These are phyloP conservation scores for Pythium aristosporum DNA, from an alignment of 352 stramenopile genomes.

Conservation along the genomic window DNA sequence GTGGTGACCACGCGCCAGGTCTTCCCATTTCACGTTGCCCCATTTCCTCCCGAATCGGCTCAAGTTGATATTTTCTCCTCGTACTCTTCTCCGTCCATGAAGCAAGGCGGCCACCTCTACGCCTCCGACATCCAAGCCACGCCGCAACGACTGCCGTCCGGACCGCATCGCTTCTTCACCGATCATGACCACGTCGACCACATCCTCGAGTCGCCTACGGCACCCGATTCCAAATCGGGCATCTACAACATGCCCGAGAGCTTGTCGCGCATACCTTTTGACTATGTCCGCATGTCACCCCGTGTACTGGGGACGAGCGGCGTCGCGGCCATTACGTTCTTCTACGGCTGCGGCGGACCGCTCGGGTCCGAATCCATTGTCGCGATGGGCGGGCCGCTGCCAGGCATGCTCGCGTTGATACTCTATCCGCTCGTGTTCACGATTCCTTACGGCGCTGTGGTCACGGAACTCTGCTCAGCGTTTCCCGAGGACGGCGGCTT, in stretches of 20 bases:
- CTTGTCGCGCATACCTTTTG: slow-evolving; percentile 3
- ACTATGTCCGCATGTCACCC: slow-evolving; percentile 20
- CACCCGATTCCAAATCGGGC: neutral
- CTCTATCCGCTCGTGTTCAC: slow-evolving; percentile 69
- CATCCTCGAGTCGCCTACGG: slow-evolving; percentile 24
- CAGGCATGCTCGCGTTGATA: slow-evolving; percentile 49
- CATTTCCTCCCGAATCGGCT: too few relatives aligned
- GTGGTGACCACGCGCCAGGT: too few relatives aligned
- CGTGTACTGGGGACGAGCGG: slow-evolving; percentile 39
- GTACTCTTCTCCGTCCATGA: slow-evolving; percentile 5
- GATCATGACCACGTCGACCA: slow-evolving; percentile 20
- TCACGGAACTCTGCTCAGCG: slow-evolving; percentile 66
- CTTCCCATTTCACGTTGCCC: too few relatives aligned
- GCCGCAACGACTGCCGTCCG: neutral
- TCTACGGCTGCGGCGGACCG: slow-evolving; percentile 46
- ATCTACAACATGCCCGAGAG: neutral
- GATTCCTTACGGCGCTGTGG: slow-evolving; percentile 52
- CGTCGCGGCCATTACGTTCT: slow-evolving; percentile 52
- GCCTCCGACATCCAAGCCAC: neutral
- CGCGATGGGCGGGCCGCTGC: slow-evolving; percentile 48
- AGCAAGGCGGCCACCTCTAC: slow-evolving; percentile 1
- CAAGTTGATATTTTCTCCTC: too few relatives aligned
- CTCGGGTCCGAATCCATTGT: slow-evolving; percentile 61
- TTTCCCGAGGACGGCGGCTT: slow-evolving; percentile 83
- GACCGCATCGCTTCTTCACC: slow-evolving; percentile 18